Base-by-base conservation (phyloP, 176 grass and related monocot genomes). In the Musa itinerans region DNA sequence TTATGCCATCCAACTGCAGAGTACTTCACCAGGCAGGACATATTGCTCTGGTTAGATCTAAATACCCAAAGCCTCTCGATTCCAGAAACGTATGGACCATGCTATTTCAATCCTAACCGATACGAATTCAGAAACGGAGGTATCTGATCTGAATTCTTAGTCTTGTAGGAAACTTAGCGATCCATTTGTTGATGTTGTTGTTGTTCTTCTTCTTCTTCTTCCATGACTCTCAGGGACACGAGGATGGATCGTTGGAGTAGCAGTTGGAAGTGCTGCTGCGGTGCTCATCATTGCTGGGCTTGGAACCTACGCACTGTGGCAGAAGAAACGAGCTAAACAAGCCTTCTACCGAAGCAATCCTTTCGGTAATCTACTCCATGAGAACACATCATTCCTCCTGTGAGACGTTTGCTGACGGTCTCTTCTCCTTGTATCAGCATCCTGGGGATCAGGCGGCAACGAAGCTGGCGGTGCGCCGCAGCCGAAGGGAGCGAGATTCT, bases 401-500 rank as follows among this genome's bases (percentile, higher is more conserved):
- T 6, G 34, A 43, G 4, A 43, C 34, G 34, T 43, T 43, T 43
- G 34, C 34, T 43, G 34, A 43, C 34, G 4, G 34, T 43, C 34
- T 43, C 34, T 43, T 43, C 34, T 43, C 34, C 34, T 43, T 6
- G 34, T 43, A 43, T 62, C 82, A 96, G 92, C 79, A 81, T 96
- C 85, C 76, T 96, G 92, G 89, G 87, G 81, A 65, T n/a, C 57
- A 21, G 64, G 55, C 63, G 85, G 84, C 50, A 82, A 88, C 74
- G 76, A 92, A 73, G 83, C 58, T 12, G 85, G 93, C 78, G 68
- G 67, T 72, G 92, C 89, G 48, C 93, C 89, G 68, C 80, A 90
- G 57, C 64, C 92, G 50, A 96, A 92, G 76, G 87, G 87, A 78
- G 83, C 93, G 80, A 90, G 81, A 89, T 84, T 50, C 56, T 96